Percentiles rank a stretch among this genome's conserved stretches.
Conservation (phyloP, 1,284 basidiomycete species). For the Pholiota adiposa region DNA sequence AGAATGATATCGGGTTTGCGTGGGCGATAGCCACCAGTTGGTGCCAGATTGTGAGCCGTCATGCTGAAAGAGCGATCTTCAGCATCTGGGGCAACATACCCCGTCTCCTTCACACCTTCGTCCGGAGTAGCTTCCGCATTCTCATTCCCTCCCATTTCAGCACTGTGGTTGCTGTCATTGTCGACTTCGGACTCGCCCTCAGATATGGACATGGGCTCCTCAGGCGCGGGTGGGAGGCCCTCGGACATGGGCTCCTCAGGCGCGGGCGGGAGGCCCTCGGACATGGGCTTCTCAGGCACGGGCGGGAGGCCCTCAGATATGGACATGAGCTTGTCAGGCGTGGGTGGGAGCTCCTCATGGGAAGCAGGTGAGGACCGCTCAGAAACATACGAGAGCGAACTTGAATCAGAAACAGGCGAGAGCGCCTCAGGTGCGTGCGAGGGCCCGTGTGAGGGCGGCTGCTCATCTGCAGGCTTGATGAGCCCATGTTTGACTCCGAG, state of each 20-base stretch:
- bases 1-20: conserved; percentile 16
- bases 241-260: neutral
- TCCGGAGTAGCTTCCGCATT: neutral
- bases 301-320: too few relatives aligned
- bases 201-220: neutral
- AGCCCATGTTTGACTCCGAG: neutral
- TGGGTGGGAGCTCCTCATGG: too few relatives aligned
- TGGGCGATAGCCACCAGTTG: conserved; percentile 8
- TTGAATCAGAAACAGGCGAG: too few relatives aligned
- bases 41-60: conserved; percentile 6
- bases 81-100: conserved; percentile 1
- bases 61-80: conserved; percentile 15
- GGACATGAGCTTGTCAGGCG: too few relatives aligned
- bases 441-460: too few relatives aligned
- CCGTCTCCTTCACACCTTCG: neutral
- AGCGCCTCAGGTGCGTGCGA: too few relatives aligned
- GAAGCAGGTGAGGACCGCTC: too few relatives aligned
- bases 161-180: too few relatives aligned
- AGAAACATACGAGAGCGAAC: too few relatives aligned
- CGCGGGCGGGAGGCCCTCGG: conserved; percentile 1
- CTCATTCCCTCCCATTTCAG: neutral
- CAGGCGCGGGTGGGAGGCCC: neutral
- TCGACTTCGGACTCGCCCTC: neutral
- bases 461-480: too few relatives aligned
- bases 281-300: neutral